These are phyloP conservation scores for Oryza officinalis DNA, from an alignment of 176 grass and related monocot genomes.

Conservation along the genomic window DNA sequence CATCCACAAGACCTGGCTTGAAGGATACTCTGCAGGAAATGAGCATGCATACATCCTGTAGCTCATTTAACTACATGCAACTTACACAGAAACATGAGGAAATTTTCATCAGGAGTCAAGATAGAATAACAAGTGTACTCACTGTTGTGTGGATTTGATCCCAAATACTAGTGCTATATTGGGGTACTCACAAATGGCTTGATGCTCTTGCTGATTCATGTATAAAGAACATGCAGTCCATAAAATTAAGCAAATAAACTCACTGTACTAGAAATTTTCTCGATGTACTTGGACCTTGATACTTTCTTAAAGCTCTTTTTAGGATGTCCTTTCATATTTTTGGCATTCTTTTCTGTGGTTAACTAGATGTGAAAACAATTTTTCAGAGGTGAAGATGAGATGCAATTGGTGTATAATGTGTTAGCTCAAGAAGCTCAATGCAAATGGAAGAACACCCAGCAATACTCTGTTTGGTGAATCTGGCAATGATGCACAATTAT, in stretches of 20 bases:
- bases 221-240: background rate
- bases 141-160: background rate
- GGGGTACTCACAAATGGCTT: background rate
- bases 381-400: too few species aligned
- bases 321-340: background rate
- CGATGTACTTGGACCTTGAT: background rate
- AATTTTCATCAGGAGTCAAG: background rate
- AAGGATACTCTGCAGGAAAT: constrained; percentile 53
- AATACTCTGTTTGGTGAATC: too few species aligned
- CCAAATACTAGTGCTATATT: background rate
- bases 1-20: constrained; percentile 71
- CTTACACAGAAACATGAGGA: constrained; percentile 5
- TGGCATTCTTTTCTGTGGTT: too few species aligned
- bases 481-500: too few species aligned
- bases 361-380: too few species aligned
- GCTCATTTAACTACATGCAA: constrained; percentile 14
- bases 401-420: too few species aligned
- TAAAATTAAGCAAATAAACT: constrained; percentile 1
- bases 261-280: background rate
- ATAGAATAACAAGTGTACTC: constrained; percentile 20
- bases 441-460: too few species aligned
- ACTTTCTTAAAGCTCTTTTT: background rate
- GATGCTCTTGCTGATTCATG: background rate
- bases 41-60: constrained; percentile 32
- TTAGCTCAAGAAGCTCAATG: too few species aligned